These are phyloP conservation scores for Lentithecium fluviatile DNA, from an alignment of 495 filamentous ascomycete species.

Conservation along the genomic window DNA sequence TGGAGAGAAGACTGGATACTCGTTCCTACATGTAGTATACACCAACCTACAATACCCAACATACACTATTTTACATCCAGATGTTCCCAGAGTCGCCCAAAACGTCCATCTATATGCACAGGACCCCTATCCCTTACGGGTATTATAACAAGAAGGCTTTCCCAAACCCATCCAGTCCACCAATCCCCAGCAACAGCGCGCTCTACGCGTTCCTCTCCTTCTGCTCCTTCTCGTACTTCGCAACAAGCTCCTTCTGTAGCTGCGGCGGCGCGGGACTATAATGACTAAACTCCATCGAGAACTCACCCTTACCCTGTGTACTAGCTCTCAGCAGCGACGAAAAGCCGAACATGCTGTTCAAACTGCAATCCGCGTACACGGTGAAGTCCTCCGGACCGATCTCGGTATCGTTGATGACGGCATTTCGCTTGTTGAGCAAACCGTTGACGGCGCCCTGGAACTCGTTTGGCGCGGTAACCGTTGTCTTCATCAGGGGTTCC, in stretches of 20 bases:
- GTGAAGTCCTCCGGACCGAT: conserved; percentile 94
- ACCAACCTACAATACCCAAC: neutral
- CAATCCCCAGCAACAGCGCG: neutral
- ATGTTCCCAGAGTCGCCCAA: neutral
- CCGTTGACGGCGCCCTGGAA: conserved; percentile 97
- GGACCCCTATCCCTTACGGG: neutral
- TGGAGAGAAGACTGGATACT: neutral
- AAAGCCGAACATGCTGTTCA: conserved; percentile 98
- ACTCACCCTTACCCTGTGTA: conserved; percentile 98
- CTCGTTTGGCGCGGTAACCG: conserved; percentile 90
- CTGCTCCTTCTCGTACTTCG: conserved; percentile 82
- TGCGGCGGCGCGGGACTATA: conserved; percentile 85
- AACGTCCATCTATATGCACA: conserved; percentile 1
- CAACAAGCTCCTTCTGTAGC: conserved; percentile 88
- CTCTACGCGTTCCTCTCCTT: conserved; percentile 58
- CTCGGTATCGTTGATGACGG: conserved; percentile 93
- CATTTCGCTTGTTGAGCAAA: conserved; percentile 93
- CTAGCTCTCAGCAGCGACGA: conserved; percentile 83
- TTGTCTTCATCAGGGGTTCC: conserved; percentile 97
- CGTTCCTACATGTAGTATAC: neutral
- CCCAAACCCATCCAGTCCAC: neutral
- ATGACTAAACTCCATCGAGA: conserved; percentile 97
- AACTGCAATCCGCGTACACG: conserved; percentile 84
- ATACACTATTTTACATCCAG: neutral
- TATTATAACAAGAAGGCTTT: neutral